phyloP scores from a whole-genome alignment of 768 basidiomycete species.

The Podaxis rugospora region DNA sequence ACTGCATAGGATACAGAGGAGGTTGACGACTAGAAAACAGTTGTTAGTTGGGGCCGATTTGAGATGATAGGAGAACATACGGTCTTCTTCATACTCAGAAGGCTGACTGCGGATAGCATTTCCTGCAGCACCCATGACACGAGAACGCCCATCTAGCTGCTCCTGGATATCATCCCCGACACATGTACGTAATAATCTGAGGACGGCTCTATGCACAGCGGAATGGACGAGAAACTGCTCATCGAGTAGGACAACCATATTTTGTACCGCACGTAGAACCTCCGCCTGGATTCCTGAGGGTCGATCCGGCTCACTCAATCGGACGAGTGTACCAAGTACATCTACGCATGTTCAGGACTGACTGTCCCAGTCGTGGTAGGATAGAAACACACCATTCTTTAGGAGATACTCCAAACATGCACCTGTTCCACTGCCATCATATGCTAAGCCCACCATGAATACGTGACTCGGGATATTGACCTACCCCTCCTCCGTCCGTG shows the following conservation, averaged over 20 bases:
- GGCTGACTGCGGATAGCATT: slow-evolving; percentile 62
- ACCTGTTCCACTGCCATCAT: slow-evolving; percentile 65
- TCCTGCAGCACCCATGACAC: slow-evolving; percentile 82
- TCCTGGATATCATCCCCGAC: slow-evolving; percentile 92
- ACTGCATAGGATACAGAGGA: slow-evolving; percentile 89
- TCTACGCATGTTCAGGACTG: slow-evolving; percentile 38
- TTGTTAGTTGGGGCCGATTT: not conserved
- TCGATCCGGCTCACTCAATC: slow-evolving; percentile 78
- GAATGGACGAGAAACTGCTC: slow-evolving; percentile 93
- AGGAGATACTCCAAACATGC: slow-evolving; percentile 88
- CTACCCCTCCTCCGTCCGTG: slow-evolving; percentile 83
- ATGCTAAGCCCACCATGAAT: slow-evolving; percentile 5
- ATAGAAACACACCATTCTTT: slow-evolving; percentile 62
- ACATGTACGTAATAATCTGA: slow-evolving; percentile 80
- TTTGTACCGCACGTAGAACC: slow-evolving; percentile 81
- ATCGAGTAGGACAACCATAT: slow-evolving; percentile 88
- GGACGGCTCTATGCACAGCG: slow-evolving; percentile 83
- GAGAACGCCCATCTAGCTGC: slow-evolving; percentile 71
- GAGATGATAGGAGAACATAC: slow-evolving; percentile 42
- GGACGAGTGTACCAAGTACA: slow-evolving; percentile 79
- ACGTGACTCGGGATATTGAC: slow-evolving; percentile 23
- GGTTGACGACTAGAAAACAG: slow-evolving; percentile 69
- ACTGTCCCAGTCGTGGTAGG: not conserved
- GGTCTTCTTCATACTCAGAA: slow-evolving; percentile 87
- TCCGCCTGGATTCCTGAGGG: slow-evolving; percentile 91